Conservation (phyloP, 2,329 filamentous ascomycete species). For the Akanthomyces uredinophilus region DNA sequence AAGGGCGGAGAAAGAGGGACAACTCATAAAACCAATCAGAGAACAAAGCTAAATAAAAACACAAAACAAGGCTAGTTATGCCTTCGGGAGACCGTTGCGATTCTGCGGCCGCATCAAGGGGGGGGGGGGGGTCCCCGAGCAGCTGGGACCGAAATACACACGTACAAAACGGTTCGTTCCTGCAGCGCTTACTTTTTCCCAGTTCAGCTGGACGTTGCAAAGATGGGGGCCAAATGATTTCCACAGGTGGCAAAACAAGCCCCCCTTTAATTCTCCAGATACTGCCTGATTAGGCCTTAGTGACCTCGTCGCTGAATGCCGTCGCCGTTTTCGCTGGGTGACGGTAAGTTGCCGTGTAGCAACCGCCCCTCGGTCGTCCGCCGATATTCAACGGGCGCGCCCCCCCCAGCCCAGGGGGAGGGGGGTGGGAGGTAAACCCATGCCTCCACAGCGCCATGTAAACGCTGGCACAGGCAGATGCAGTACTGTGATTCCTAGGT, state of each 20-base stretch:
- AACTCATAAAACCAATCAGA: neutral
- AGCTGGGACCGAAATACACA: slow-evolving; percentile 12
- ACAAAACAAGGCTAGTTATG: slow-evolving; percentile 5
- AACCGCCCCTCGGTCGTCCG: slow-evolving; percentile 6
- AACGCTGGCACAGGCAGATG: neutral
- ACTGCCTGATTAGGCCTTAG: slow-evolving; percentile 8
- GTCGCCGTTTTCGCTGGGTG: slow-evolving; percentile 6
- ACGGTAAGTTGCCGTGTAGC: neutral
- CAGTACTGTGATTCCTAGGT: neutral
- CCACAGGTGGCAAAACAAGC: neutral
- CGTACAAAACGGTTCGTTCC: slow-evolving; percentile 11
- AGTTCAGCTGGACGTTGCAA: slow-evolving; percentile 7
- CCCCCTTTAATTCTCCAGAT: slow-evolving; percentile 13
- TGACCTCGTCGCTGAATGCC: neutral
- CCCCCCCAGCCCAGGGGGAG: slow-evolving; percentile 1
- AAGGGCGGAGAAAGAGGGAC: neutral
- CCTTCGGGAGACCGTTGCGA: slow-evolving; percentile 4
- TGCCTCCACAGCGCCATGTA: neutral
- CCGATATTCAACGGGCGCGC: slow-evolving; percentile 13
- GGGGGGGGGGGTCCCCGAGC: neutral
- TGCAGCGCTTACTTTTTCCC: slow-evolving; percentile 11
- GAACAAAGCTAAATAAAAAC: neutral
- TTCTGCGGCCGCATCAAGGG: neutral
- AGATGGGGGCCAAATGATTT: slow-evolving; percentile 6
- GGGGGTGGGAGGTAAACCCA: too few relatives aligned